Base-by-base conservation (phyloP, 257 asterid species). In the Salvia rosmarinus region DNA sequence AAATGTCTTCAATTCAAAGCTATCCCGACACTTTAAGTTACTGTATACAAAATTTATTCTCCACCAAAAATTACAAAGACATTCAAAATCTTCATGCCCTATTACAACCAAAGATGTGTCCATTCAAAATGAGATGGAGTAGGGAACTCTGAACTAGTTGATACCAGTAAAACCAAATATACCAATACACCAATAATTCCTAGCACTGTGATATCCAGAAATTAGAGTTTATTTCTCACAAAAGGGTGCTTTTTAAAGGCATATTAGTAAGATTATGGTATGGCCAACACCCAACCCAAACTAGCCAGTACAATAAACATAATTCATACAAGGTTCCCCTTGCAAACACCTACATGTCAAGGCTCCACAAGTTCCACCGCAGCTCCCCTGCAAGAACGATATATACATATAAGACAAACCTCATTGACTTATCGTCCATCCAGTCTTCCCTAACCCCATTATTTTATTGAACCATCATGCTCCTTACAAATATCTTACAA, bases 331-430 rank as follows among this genome's bases (percentile, higher is more conserved):
- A 88, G 96, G 85, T 70, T 63, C 79, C 90, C 95, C 95, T 83
- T 88, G 93, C 92, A 78, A 87, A 88, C 96, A 94, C 98, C 95
- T 89, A 91, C 99, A 88, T 82, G 96, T 88, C 84, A 88, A 89
- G 90, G 95, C 89, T 91, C 96, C 99, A 82, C 83, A 75, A 74
- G 85, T 78, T 85, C 90, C 96, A 83, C 88, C 84, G 89, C 96
- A 82, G 91, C 85, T 78, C 88, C 83, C 98, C 98, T 91, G 99
- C 98, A 94, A 91, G 96, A 94, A 91, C 84, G 95, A 91, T 78
- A 86, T 84, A 89, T 89, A 83, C 87, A 86, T 79, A 89, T 94
- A 94, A 94, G 99, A 89, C 95, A 89, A 90, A 84, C 86, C 81
- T 83, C 91, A 87, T 78, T 56, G 87, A 89, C 95, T 82, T 78